phyloP scores from a whole-genome alignment of 2,329 filamentous ascomycete species.

The Clonostachys rosea region DNA sequence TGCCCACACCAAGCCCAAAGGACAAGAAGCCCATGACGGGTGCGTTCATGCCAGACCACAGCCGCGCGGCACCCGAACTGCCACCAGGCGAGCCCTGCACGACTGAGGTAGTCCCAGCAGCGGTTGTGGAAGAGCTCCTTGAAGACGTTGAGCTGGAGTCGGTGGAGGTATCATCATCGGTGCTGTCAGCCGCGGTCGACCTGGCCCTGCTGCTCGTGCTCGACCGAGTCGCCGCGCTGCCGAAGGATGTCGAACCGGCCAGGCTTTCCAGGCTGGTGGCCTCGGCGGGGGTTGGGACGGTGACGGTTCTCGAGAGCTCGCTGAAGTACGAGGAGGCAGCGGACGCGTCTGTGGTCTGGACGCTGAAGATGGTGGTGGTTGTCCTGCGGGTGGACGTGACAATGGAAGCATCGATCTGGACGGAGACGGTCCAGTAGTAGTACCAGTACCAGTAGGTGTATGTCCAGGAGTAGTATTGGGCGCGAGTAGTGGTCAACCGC shows the following conservation, averaged over 20 bases:
- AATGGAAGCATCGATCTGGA: conserved; percentile 9
- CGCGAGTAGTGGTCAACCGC: conserved; percentile 4
- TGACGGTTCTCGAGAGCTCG: conserved; percentile 8
- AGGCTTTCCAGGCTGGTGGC: conserved; percentile 11
- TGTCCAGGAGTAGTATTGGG: conserved; percentile 13
- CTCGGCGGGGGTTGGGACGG: conserved; percentile 10
- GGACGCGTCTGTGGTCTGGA: conserved; percentile 10
- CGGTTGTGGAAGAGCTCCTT: too few relatives aligned
- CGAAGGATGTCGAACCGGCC: conserved; percentile 10
- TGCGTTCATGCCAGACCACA: too few relatives aligned
- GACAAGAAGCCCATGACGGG: too few relatives aligned
- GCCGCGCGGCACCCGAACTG: too few relatives aligned
- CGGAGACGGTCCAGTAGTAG: conserved; percentile 14
- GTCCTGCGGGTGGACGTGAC: conserved; percentile 10
- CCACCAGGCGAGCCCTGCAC: too few relatives aligned
- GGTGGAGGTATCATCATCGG: too few relatives aligned
- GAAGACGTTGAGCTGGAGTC: too few relatives aligned
- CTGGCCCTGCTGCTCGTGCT: too few relatives aligned
- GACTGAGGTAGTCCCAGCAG: too few relatives aligned
- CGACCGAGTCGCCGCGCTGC: not conserved
- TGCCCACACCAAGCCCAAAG: too few relatives aligned
- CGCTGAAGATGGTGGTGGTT: conserved; percentile 7
- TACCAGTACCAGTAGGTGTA: conserved; percentile 13
- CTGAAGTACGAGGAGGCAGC: conserved; percentile 9
- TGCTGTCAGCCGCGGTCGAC: too few relatives aligned